Evolutionary conservation across 208 protist genomes (phyloP).

Genomic region (Blechomonas ayalai): DNA sequence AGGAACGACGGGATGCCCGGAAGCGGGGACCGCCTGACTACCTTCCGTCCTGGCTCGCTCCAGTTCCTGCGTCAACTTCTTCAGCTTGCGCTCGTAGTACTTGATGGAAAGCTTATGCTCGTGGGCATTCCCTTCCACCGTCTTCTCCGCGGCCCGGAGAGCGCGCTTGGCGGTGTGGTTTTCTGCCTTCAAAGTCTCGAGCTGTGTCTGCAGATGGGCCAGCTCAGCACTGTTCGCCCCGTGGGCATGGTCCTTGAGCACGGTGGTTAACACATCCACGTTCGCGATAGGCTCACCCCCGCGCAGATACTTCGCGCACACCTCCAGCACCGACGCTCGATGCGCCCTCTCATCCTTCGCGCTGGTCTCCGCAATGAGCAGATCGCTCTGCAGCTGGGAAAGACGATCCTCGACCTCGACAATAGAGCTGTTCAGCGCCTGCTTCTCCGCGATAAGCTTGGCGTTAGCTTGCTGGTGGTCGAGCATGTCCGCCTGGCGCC

Average conservation of each 20-base stretch:
- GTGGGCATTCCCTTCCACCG: background rate
- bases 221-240: conserved; percentile 29
- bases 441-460: conserved; percentile 32
- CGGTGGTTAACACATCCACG: conserved; percentile 33
- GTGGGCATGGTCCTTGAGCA: conserved; percentile 27
- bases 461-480: conserved; percentile 58
- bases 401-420: conserved; percentile 51
- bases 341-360: conserved; percentile 28
- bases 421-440: conserved; percentile 22
- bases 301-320: conserved; percentile 52
- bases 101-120: conserved; percentile 1
- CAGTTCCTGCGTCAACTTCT: conserved; percentile 4
- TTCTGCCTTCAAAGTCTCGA: conserved; percentile 35
- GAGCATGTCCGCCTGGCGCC: conserved; percentile 61
- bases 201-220: conserved; percentile 23
- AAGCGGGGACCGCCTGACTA: no score
- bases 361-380: conserved; percentile 54
- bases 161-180: conserved; percentile 22
- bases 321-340: conserved; percentile 36
- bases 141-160: conserved; percentile 2
- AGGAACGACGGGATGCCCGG: no score
- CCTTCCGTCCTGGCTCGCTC: background rate
- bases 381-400: conserved; percentile 54
- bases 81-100: conserved; percentile 1
- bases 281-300: conserved; percentile 14